These are phyloP conservation scores for Coniochaeta hoffmannii DNA, from an alignment of 2,329 filamentous ascomycete genomes.

Conservation along the genomic window DNA sequence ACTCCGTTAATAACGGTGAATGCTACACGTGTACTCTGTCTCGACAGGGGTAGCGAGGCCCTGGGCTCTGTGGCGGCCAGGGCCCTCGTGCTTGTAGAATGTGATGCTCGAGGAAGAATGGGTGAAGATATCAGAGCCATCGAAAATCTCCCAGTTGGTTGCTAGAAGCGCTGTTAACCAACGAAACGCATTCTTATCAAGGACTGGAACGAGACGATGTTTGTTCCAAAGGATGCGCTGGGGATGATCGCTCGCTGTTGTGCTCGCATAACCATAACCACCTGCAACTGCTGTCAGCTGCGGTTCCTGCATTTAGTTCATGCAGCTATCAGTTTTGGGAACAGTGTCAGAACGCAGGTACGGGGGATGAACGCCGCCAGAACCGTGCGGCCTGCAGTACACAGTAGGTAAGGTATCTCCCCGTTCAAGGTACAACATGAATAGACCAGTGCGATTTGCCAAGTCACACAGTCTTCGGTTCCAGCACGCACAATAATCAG, in stretches of 20 bases:
- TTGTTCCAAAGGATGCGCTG: too few relatives aligned
- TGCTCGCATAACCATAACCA: background rate
- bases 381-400: too few relatives aligned
- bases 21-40: background rate
- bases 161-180: too few relatives aligned
- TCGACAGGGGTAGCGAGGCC: too few relatives aligned
- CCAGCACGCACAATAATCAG: too few relatives aligned
- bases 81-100: too few relatives aligned
- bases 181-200: too few relatives aligned
- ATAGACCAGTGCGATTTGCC: background rate
- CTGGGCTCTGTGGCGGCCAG: too few relatives aligned
- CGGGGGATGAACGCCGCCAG: background rate
- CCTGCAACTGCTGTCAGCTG: background rate
- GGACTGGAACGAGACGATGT: too few relatives aligned
- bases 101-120: too few relatives aligned
- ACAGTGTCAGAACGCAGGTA: background rate
- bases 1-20: background rate
- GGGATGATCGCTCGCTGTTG: background rate
- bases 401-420: background rate
- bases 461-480: background rate
- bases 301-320: conserved; percentile 1
- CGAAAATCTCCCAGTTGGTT: too few relatives aligned
- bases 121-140: too few relatives aligned
- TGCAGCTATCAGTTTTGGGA: background rate
- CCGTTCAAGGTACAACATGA: background rate